A percentile compares a stretch with the other conserved stretches of the same genome.
These are phyloP conservation scores for Beauveria bassiana DNA, from an alignment of 2,329 filamentous ascomycete species.

Conservation along the genomic window DNA sequence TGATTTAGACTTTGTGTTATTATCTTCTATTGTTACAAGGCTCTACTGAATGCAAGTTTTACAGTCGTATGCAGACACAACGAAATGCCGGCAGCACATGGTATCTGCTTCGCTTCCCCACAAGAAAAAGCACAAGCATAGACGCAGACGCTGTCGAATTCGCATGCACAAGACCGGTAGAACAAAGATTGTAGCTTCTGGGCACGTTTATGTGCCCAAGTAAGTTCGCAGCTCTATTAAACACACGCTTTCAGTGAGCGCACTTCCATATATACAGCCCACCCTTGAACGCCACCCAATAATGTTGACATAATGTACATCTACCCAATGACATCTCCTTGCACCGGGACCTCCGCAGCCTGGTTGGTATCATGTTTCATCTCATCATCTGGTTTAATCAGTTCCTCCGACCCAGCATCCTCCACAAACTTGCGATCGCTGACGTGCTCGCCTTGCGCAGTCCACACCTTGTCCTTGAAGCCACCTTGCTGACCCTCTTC, in stretches of 20 bases:
- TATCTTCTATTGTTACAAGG: too few species aligned
- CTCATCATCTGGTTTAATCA: slow-evolving; percentile 55
- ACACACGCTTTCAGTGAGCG: not conserved
- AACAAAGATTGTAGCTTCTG: not conserved
- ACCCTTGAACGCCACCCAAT: slow-evolving; percentile 12
- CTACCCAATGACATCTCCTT: slow-evolving; percentile 30
- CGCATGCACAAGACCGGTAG: not conserved
- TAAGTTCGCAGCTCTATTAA: slow-evolving; percentile 6
- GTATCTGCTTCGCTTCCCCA: not conserved
- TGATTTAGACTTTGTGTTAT: too few species aligned
- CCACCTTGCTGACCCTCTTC: slow-evolving; percentile 80
- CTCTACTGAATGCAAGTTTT: too few species aligned
- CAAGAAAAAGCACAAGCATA: not conserved
- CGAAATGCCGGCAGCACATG: not conserved
- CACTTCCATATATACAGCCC: slow-evolving; percentile 13
- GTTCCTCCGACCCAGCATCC: slow-evolving; percentile 59
- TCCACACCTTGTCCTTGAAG: slow-evolving; percentile 90
- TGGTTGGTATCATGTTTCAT: slow-evolving; percentile 26
- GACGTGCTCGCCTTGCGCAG: slow-evolving; percentile 64
- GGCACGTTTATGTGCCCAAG: not conserved
- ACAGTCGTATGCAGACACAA: too few species aligned
- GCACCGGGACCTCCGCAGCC: slow-evolving; percentile 30
- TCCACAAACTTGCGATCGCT: slow-evolving; percentile 86
- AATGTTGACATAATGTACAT: slow-evolving; percentile 14
- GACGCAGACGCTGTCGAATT: not conserved